phyloP scores from a whole-genome alignment of 176 grass and related monocot genomes.

The Musa beccarii region DNA sequence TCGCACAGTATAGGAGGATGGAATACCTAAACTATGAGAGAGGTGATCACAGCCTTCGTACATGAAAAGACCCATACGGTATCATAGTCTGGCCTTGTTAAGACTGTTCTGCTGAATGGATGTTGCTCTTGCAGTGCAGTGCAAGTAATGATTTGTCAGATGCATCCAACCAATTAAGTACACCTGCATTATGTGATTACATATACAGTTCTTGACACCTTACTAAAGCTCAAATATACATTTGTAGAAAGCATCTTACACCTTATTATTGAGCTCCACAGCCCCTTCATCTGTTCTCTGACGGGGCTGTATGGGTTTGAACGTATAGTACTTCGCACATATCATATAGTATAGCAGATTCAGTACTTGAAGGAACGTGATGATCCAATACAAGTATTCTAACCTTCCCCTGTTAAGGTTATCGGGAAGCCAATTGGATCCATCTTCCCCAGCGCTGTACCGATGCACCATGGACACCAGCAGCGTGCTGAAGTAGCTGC shows the following conservation, averaged over 20 bases:
- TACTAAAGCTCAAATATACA: too few species aligned
- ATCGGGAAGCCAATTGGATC: slow-evolving; percentile 65
- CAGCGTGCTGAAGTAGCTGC: slow-evolving; percentile 64
- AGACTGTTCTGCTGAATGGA: too few species aligned
- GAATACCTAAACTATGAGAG: too few species aligned
- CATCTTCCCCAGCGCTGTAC: slow-evolving; percentile 38
- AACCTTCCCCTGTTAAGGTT: slow-evolving; percentile 67
- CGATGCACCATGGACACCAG: slow-evolving; percentile 47
- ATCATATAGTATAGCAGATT: slow-evolving; percentile 63
- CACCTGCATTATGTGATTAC: too few species aligned
- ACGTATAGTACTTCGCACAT: slow-evolving; percentile 54
- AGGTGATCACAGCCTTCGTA: too few species aligned
- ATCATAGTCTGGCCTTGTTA: too few species aligned
- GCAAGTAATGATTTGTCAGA: too few species aligned
- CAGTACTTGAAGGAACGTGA: slow-evolving; percentile 39
- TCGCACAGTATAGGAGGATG: too few species aligned
- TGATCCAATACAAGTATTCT: slow-evolving; percentile 75
- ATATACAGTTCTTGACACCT: not conserved
- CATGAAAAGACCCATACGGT: too few species aligned
- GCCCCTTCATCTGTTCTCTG: slow-evolving; percentile 8
- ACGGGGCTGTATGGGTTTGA: slow-evolving; percentile 37
- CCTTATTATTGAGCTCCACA: not conserved
- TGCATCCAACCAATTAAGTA: too few species aligned
- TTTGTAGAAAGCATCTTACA: too few species aligned
- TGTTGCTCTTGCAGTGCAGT: too few species aligned